Percentiles rank a stretch among this genome's conserved stretches.
Conservation (phyloP, 768 basidiomycete genomes). For the Auricularia sp. region DNA sequence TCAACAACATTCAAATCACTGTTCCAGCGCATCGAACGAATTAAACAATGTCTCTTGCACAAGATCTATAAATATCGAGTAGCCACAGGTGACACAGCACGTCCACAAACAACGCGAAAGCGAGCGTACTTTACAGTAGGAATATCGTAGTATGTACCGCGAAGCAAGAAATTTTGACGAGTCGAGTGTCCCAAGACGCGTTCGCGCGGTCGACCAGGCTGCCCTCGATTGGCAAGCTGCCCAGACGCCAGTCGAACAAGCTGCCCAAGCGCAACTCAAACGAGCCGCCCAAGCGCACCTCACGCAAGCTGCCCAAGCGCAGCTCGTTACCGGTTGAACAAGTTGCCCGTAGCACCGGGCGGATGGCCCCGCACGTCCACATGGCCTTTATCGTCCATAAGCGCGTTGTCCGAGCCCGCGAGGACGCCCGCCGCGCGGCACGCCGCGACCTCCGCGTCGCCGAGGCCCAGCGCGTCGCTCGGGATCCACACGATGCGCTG, state of each 20-base stretch:
- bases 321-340: not conserved
- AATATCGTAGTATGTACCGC: too few species aligned
- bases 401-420: constrained; percentile 39
- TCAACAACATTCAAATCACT: too few species aligned
- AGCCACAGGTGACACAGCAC: not conserved
- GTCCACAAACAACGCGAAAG: too few species aligned
- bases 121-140: too few species aligned
- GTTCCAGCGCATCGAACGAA: too few species aligned
- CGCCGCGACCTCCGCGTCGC: constrained; percentile 45
- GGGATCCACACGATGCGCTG: constrained; percentile 84
- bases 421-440: constrained; percentile 43
- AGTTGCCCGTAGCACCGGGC: constrained; percentile 19
- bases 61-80: not conserved
- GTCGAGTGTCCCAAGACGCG: too few species aligned
- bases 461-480: constrained; percentile 54
- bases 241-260: too few species aligned
- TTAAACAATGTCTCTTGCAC: not conserved
- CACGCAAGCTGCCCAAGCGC: not conserved
- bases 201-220: too few species aligned
- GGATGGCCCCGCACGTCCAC: constrained; percentile 42
- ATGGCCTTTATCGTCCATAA: constrained; percentile 52
- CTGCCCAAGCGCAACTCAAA: not conserved
- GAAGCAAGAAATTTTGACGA: too few species aligned
- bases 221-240: too few species aligned
- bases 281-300: not conserved